Evolutionary conservation across 2,329 filamentous ascomycete species (phyloP).

Genomic region (Plenodomus tracheiphilus): DNA sequence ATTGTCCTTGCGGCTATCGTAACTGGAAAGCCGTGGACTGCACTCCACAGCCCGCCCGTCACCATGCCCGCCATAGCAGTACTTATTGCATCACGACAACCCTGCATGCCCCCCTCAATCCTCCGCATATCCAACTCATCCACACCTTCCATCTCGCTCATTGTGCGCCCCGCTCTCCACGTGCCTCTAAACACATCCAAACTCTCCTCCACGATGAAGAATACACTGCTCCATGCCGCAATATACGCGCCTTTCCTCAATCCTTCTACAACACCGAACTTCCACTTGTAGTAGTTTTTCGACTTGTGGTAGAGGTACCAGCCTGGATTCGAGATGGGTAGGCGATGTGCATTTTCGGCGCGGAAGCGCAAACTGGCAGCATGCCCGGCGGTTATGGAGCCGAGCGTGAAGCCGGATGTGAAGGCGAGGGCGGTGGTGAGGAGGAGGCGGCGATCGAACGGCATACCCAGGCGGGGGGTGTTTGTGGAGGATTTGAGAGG

Average conservation of each 20-base stretch:
- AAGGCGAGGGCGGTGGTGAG: slow-evolving; percentile 67
- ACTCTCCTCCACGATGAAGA: slow-evolving; percentile 82
- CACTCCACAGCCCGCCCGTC: slow-evolving; percentile 82
- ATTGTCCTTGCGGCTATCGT: slow-evolving; percentile 66
- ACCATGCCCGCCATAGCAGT: slow-evolving; percentile 82
- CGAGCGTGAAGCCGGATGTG: slow-evolving; percentile 69
- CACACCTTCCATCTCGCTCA: slow-evolving; percentile 41
- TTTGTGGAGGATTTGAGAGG: slow-evolving; percentile 7
- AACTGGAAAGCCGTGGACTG: slow-evolving; percentile 80
- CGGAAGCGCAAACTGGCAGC: slow-evolving; percentile 81
- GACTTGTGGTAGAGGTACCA: slow-evolving; percentile 99
- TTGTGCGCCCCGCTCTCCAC: slow-evolving; percentile 49
- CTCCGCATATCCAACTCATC: slow-evolving; percentile 37
- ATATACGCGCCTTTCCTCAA: slow-evolving; percentile 72
- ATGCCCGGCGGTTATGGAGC: slow-evolving; percentile 71
- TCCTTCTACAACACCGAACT: slow-evolving; percentile 78
- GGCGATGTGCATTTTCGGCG: slow-evolving; percentile 93
- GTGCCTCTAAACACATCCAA: slow-evolving; percentile 68
- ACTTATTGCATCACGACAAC: slow-evolving; percentile 70
- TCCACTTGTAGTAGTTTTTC: slow-evolving; percentile 88
- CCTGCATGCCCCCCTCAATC: slow-evolving; percentile 33
- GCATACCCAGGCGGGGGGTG: slow-evolving; percentile 60
- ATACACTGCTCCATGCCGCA: slow-evolving; percentile 72
- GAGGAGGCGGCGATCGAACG: slow-evolving; percentile 67
- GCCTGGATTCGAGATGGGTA: slow-evolving; percentile 77